A percentile compares a stretch with the other conserved stretches of the same genome.
Conservation (phyloP, 805 yeast species). For the Metschnikowia similis region DNA sequence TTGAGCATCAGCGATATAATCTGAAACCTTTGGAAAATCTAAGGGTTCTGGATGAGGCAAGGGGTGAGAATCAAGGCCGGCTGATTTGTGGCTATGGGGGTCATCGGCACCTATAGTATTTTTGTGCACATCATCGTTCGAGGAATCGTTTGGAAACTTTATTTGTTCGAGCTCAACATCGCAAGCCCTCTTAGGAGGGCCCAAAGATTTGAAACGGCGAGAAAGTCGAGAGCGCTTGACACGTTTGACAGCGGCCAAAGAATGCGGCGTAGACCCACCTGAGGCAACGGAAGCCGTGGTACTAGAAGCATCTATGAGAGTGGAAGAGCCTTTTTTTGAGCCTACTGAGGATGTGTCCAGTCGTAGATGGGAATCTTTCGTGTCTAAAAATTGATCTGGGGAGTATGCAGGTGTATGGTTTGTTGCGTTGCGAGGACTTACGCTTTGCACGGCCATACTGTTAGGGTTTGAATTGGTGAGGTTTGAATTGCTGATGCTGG, state of each 20-base stretch:
- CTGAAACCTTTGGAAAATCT: neutral
- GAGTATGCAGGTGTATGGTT: neutral
- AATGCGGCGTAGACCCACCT: neutral
- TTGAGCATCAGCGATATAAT: neutral
- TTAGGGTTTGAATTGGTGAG: neutral
- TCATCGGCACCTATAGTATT: neutral
- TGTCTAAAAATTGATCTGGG: neutral
- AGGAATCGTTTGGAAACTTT: neutral
- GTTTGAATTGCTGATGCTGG: slow-evolving; percentile 3
- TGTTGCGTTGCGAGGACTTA: neutral
- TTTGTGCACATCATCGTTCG: neutral
- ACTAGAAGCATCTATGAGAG: neutral
- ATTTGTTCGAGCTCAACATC: slow-evolving; percentile 6
- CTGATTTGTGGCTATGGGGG: neutral
- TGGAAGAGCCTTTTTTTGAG: neutral
- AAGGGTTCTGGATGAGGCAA: neutral
- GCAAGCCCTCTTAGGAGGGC: slow-evolving; percentile 49
- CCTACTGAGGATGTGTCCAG: neutral
- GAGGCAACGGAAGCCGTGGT: neutral
- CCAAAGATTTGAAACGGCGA: slow-evolving; percentile 35
- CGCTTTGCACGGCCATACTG: neutral
- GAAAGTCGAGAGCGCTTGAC: slow-evolving; percentile 27
- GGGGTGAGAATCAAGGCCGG: neutral
- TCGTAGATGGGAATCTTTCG: neutral
- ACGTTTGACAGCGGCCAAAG: neutral